Conservation (phyloP, 2,329 filamentous ascomycete genomes). For the Exserohilum rostratum region DNA sequence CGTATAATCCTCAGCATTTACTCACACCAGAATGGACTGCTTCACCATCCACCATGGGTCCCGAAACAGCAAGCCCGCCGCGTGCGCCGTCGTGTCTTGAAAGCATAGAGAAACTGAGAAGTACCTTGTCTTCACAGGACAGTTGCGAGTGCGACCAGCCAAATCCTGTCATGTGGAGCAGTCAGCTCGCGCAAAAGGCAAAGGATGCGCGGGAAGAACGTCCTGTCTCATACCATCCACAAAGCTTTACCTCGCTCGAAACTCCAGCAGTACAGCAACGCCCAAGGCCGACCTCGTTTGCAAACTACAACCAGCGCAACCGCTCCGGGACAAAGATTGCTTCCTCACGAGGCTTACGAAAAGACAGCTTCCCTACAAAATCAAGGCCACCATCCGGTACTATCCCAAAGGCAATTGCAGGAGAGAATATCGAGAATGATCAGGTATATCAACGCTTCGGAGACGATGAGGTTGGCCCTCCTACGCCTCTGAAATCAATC, state of each 20-base stretch:
- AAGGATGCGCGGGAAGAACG: constrained; percentile 9
- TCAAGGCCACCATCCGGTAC: constrained; percentile 29
- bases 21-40: constrained; percentile 31
- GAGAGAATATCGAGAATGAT: constrained; percentile 33
- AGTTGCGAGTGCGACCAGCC: constrained; percentile 23
- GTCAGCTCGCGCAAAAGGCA: constrained; percentile 13
- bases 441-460: constrained; percentile 23
- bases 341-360: constrained; percentile 34
- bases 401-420: constrained; percentile 25
- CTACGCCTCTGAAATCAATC: constrained; percentile 21
- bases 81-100: constrained; percentile 21
- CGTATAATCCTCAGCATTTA: constrained; percentile 29
- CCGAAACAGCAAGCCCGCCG: constrained; percentile 21
- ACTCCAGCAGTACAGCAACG: constrained; percentile 24
- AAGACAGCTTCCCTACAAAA: constrained; percentile 31
- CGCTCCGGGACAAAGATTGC: constrained; percentile 37
- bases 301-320: constrained; percentile 30
- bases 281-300: constrained; percentile 34
- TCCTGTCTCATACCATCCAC: constrained; percentile 23
- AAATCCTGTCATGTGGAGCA: constrained; percentile 23
- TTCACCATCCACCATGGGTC: constrained; percentile 26
- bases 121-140: constrained; percentile 24
- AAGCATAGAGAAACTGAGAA: constrained; percentile 14
- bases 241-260: constrained; percentile 22
- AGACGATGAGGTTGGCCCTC: constrained; percentile 26